These are phyloP conservation scores for Solanum arcanum DNA, from an alignment of 257 asterid genomes.

Conservation along the genomic window DNA sequence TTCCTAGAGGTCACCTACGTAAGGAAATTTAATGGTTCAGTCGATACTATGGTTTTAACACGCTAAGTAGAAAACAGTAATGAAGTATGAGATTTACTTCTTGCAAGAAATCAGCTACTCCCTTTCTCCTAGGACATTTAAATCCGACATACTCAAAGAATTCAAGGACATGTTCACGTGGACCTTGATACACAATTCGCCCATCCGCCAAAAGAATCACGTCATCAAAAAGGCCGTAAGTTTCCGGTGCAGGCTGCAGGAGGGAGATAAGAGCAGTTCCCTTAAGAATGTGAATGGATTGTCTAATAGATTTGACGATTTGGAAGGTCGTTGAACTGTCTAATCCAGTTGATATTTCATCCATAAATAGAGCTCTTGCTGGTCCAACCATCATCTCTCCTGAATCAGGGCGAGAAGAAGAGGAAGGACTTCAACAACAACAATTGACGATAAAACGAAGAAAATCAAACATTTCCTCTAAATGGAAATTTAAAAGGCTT, in stretches of 20 bases:
- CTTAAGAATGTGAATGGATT: constrained; percentile 62
- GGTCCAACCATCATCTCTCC: constrained; percentile 96
- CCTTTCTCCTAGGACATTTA: constrained; percentile 82
- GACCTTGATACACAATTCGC: constrained; percentile 75
- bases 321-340: constrained; percentile 89
- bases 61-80: not conserved
- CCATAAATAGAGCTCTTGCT: constrained; percentile 81
- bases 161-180: constrained; percentile 62
- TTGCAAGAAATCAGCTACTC: constrained; percentile 83
- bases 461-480: not conserved
- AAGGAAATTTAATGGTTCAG: not conserved
- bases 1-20: constrained; percentile 76
- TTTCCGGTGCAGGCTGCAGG: constrained; percentile 89
- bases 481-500: not conserved
- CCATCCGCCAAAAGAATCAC: constrained; percentile 74
- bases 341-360: constrained; percentile 90
- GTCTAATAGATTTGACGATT: constrained; percentile 66
- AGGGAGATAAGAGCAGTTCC: constrained; percentile 85
- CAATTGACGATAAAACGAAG: not conserved
- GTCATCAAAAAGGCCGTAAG: constrained; percentile 73
- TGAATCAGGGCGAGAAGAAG: constrained; percentile 5
- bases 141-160: constrained; percentile 74
- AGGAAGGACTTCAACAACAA: not conserved
- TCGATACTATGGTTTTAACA: not conserved
- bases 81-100: constrained; percentile 36